Evolutionary conservation across 2,329 filamentous ascomycete species (phyloP), one percentile per base, ranked within the genome.

Genomic region (Meredithiella fracta): DNA sequence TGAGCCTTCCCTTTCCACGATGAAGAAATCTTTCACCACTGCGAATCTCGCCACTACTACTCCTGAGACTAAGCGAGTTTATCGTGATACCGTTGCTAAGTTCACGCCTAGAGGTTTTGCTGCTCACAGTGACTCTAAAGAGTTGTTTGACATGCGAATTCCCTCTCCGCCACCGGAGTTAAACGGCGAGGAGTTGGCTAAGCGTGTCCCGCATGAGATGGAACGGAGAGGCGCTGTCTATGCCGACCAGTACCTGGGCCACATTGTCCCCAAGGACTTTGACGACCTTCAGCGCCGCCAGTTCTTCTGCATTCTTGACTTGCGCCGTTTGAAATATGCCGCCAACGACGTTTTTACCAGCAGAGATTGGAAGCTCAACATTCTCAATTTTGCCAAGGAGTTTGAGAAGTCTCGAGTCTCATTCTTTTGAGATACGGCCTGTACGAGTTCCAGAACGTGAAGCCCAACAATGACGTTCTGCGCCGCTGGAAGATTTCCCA

Each of bases 361-460:
- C 63, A 80, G 80, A 64, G 77, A 79, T 60, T 81, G 78, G 78
- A 79, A 78, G 65, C 65, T 81, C 54, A 81, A 81, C 60, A 73
- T 80, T 17, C 64, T 76, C 60, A 80, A 80, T 64, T 81, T 81
- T 58, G 77, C 78, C 40, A 81, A 80, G 64, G 78, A 80, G 64
- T 81, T 78, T 59, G 78, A 81, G 64, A 81, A 81, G 69, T 80
- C 77, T 63, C 71, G 78, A 78, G 76, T 61, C 67, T 81, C 47
- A 80, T 81, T 57, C 73, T 81, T 66, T 63, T 81, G 56, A 75
- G 77, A 51, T 81, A 81, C 59, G 78, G 77, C 1, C 71, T 80
- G 1, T 81, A 80, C 62, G 75, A 80, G 62, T 81, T 80, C 67
- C 78, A 80, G 67, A 80, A 76, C 17, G 73, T 80, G 44, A 78